Evolutionary conservation across 352 stramenopile species (phyloP).

Genomic region (Phytophthora sp.): DNA sequence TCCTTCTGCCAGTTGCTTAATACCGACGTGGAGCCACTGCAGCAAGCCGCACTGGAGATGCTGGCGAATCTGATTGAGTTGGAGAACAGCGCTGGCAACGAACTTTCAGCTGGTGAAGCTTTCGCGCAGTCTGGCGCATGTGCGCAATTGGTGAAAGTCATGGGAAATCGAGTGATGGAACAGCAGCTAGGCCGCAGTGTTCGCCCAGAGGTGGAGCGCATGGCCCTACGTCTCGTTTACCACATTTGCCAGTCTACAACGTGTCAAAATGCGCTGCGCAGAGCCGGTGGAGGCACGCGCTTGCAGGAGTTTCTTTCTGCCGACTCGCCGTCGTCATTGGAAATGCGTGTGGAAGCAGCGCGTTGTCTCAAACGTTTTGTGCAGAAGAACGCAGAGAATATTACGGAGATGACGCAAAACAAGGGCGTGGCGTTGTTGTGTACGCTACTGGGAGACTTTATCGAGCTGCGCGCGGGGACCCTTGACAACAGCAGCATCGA

Average conservation of each 20-base stretch:
- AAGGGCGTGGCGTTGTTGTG: conserved; percentile 64
- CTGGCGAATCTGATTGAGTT: conserved; percentile 78
- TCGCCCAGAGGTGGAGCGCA: conserved; percentile 69
- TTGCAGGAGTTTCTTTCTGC: conserved; percentile 63
- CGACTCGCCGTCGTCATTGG: conserved; percentile 55
- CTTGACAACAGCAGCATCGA: conserved; percentile 27
- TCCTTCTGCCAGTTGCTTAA: conserved; percentile 76
- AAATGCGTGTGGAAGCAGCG: conserved; percentile 70
- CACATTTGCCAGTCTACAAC: conserved; percentile 69
- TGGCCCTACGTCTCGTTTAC: conserved; percentile 75
- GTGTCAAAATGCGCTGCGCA: conserved; percentile 73
- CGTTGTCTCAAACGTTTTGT: conserved; percentile 80
- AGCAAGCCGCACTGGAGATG: conserved; percentile 73
- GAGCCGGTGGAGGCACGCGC: conserved; percentile 54
- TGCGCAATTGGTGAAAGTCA: conserved; percentile 56
- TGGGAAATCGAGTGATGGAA: conserved; percentile 68
- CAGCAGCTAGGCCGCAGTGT: conserved; percentile 50
- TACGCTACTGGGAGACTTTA: conserved; percentile 60
- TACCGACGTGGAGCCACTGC: conserved; percentile 57
- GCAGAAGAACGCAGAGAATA: conserved; percentile 75
- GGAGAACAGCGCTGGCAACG: conserved; percentile 74
- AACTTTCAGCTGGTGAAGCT: conserved; percentile 63
- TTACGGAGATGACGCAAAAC: conserved; percentile 62
- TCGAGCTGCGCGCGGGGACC: conserved; percentile 47
- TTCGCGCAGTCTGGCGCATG: conserved; percentile 72